Evolutionary conservation across 331 rosid species (phyloP).

Genomic region (Acacia concinna): DNA sequence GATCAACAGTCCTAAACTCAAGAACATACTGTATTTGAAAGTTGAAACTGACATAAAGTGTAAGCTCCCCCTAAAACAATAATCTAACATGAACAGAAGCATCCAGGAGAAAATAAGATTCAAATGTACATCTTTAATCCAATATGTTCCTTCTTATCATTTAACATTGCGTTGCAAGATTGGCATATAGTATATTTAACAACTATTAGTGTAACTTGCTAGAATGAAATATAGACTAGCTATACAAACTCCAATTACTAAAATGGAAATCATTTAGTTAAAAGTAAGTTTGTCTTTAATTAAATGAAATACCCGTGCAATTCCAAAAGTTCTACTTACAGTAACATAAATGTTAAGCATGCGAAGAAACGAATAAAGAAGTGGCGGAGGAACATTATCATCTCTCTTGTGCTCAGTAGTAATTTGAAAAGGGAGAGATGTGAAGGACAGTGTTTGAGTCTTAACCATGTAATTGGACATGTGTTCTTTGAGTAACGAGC

Average conservation of each 20-base stretch:
- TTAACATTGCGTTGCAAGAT: not conserved
- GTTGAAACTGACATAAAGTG: not conserved
- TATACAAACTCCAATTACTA: slow-evolving; percentile 15
- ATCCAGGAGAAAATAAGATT: not conserved
- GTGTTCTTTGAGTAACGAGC: too few relatives aligned
- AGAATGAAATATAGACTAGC: not conserved
- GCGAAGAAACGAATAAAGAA: too few relatives aligned
- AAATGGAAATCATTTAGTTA: slow-evolving; percentile 16
- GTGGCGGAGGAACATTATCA: too few relatives aligned
- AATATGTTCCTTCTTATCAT: not conserved
- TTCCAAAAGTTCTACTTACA: slow-evolving; percentile 32
- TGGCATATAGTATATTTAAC: not conserved
- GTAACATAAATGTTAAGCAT: too few relatives aligned
- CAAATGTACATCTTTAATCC: not conserved
- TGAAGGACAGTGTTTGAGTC: too few relatives aligned
- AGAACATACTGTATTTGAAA: not conserved
- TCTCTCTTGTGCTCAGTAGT: too few relatives aligned
- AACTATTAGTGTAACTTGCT: not conserved
- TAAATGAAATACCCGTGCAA: slow-evolving; percentile 79
- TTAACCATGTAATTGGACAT: too few relatives aligned
- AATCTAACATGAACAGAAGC: not conserved
- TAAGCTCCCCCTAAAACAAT: not conserved
- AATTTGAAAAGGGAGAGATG: too few relatives aligned
- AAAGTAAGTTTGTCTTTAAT: slow-evolving; percentile 19
- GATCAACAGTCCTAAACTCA: not conserved